Percentiles rank a stretch among this genome's conserved stretches.
phyloP scores from a whole-genome alignment of 2,329 filamentous ascomycete genomes.

The Beauveria sp. region DNA sequence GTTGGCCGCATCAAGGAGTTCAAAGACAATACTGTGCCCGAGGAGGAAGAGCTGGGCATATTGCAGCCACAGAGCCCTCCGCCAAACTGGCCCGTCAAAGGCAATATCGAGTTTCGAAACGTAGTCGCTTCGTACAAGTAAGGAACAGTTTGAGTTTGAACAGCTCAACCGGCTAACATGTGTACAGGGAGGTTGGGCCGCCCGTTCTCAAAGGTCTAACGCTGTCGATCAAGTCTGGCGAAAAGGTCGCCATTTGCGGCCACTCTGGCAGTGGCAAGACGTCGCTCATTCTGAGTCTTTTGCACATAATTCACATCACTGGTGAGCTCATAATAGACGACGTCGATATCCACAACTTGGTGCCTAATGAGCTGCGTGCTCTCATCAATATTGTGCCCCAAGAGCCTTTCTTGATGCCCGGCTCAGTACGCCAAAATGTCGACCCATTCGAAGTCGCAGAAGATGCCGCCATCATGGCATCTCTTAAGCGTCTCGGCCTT shows the following conservation, averaged over 20 bases:
- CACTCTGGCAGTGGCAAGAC: slow-evolving; percentile 30
- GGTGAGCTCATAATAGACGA: slow-evolving; percentile 38
- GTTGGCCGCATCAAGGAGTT: slow-evolving; percentile 22
- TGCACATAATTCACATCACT: slow-evolving; percentile 38
- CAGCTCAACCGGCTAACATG: neutral
- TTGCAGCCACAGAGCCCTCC: slow-evolving; percentile 14
- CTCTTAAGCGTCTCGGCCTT: slow-evolving; percentile 37
- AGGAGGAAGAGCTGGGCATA: slow-evolving; percentile 14
- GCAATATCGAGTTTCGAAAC: slow-evolving; percentile 19
- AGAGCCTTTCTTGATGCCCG: slow-evolving; percentile 40
- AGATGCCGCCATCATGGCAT: slow-evolving; percentile 33
- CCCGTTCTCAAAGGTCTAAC: slow-evolving; percentile 23
- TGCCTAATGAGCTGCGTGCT: slow-evolving; percentile 32
- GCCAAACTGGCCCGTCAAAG: slow-evolving; percentile 20
- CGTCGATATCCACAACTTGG: slow-evolving; percentile 27
- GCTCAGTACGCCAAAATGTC: slow-evolving; percentile 39
- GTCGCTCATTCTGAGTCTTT: slow-evolving; percentile 32
- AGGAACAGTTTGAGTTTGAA: neutral
- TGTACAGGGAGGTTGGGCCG: neutral
- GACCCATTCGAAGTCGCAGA: slow-evolving; percentile 31
- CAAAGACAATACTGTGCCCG: slow-evolving; percentile 16
- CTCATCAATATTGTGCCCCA: slow-evolving; percentile 42
- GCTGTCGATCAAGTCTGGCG: slow-evolving; percentile 24
- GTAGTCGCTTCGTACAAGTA: slow-evolving; percentile 19
- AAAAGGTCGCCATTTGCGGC: slow-evolving; percentile 36